Evolutionary conservation across 495 filamentous ascomycete species (phyloP).

Genomic region (Haplographium delicatum): DNA sequence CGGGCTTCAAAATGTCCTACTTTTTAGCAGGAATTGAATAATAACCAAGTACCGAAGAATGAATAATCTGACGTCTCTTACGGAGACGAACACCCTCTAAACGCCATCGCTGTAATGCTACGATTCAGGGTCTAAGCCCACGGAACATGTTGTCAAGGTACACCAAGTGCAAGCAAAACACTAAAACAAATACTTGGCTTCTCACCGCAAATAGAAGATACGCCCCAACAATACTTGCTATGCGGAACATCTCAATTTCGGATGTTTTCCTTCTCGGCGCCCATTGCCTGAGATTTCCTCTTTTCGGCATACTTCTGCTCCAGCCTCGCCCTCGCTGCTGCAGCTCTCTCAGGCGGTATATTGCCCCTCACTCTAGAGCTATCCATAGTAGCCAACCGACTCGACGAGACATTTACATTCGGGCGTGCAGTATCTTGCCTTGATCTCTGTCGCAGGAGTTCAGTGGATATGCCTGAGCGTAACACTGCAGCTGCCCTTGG

Average conservation of each 20-base stretch:
- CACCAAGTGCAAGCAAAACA: no score
- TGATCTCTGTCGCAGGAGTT: conserved; percentile 28
- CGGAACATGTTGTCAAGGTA: no score
- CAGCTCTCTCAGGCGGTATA: conserved; percentile 53
- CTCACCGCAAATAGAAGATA: conserved; percentile 8
- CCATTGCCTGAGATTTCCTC: conserved; percentile 18
- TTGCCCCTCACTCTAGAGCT: conserved; percentile 34
- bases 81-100: no score
- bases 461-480: conserved; percentile 30
- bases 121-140: not conserved
- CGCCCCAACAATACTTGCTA: not conserved
- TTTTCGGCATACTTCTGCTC: conserved; percentile 47
- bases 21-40: no score
- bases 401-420: conserved; percentile 26
- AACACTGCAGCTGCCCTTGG: conserved; percentile 22
- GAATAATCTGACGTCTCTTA: no score
- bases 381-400: conserved; percentile 24
- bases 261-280: conserved; percentile 18
- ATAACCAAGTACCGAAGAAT: no score
- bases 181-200: no score
- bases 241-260: conserved; percentile 5
- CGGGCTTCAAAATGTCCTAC: no score
- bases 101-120: conserved; percentile 3
- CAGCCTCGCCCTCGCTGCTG: conserved; percentile 59
- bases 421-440: conserved; percentile 24